Evolutionary conservation across 2,329 filamentous ascomycete species (phyloP).

Genomic region (Aspergillus glaucus): DNA sequence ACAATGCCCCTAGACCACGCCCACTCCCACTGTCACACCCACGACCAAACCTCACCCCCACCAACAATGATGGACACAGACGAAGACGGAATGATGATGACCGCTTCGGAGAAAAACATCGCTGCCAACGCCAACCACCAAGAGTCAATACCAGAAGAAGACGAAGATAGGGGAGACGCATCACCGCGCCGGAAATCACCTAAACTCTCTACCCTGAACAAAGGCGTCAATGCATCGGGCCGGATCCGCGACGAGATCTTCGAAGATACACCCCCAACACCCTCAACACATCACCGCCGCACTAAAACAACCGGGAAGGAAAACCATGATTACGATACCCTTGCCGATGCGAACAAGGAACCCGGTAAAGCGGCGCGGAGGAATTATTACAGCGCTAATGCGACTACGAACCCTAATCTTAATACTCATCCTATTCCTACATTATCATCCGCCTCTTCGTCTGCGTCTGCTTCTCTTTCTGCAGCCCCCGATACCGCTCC

Average conservation of each 20-base stretch:
- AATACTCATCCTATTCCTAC: not conserved
- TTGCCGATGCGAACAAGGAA: not conserved
- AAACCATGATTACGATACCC: conserved; percentile 9
- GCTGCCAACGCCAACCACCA: conserved; percentile 19
- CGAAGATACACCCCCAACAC: conserved; percentile 18
- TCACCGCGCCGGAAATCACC: conserved; percentile 31
- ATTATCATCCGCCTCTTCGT: not conserved
- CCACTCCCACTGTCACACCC: not conserved
- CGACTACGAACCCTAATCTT: no score
- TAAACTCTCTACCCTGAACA: conserved; percentile 22
- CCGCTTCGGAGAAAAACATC: conserved; percentile 37
- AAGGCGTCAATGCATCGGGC: conserved; percentile 17
- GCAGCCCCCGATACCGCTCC: conserved; percentile 16
- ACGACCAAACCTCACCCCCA: not conserved
- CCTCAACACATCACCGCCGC: conserved; percentile 8
- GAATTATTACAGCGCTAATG: conserved; percentile 8
- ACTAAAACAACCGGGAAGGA: conserved; percentile 19
- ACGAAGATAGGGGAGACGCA: conserved; percentile 9
- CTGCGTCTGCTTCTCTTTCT: not conserved
- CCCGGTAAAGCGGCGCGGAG: not conserved
- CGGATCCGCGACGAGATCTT: conserved; percentile 25
- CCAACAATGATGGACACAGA: conserved; percentile 27
- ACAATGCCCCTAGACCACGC: conserved; percentile 25
- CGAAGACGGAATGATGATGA: conserved; percentile 19
- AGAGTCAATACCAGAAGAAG: conserved; percentile 1